Conservation (phyloP, 139 green algal species). For the Auxenochlorella protothecoides region DNA sequence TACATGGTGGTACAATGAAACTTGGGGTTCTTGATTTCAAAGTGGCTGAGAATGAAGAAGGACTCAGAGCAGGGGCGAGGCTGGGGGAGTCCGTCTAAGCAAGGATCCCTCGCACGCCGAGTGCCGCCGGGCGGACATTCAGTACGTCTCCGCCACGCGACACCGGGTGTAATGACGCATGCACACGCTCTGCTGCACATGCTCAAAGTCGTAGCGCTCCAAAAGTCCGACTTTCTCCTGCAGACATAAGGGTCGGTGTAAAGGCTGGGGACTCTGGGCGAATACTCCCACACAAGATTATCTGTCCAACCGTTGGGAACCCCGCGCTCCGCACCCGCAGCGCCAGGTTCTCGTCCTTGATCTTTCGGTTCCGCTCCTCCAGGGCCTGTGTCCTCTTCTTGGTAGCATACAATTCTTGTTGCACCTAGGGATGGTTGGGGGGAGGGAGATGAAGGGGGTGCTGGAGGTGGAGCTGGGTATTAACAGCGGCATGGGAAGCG, state of each 20-base stretch:
- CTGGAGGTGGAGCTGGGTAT: no score
- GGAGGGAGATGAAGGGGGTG: no score
- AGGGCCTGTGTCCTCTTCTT: conserved; percentile 2
- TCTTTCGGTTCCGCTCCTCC: conserved; percentile 8
- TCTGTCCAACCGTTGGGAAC: no score
- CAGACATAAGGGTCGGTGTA: not conserved
- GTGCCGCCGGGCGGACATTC: not conserved
- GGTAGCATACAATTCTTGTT: conserved; percentile 4
- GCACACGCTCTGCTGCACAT: conserved; percentile 25
- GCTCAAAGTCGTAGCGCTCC: conserved; percentile 18
- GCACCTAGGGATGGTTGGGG: no score
- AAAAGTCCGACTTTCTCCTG: conserved; percentile 20
- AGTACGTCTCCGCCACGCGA: conserved; percentile 25
- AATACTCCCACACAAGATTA: no score
- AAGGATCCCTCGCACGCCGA: no score
- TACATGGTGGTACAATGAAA: no score
- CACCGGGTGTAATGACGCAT: conserved; percentile 22
- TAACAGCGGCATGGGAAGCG: no score
- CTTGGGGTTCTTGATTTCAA: not conserved
- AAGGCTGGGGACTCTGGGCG: not conserved
- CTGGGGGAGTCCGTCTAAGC: no score
- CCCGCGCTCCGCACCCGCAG: conserved; percentile 8
- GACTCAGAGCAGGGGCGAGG: no score
- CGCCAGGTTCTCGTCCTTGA: conserved; percentile 14
- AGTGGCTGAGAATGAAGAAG: no score